Conservation (phyloP, 371 early-diverging fungal species). For the Circinella umbellata region DNA sequence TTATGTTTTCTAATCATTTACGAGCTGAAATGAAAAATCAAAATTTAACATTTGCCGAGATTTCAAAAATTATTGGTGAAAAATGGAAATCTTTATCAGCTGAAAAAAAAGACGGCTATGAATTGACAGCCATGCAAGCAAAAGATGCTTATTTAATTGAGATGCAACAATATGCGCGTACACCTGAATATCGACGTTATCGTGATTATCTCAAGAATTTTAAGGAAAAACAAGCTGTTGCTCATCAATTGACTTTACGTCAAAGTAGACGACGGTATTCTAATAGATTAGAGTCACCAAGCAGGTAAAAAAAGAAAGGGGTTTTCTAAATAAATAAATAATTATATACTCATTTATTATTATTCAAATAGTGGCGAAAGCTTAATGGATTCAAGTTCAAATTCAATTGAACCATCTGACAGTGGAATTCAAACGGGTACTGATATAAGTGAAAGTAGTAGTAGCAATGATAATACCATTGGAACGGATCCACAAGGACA, state of each 20-base stretch:
- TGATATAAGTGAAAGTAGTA: background rate
- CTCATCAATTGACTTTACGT: slow-evolving; percentile 7
- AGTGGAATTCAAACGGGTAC: background rate
- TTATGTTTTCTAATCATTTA: slow-evolving; percentile 57
- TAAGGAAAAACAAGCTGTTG: slow-evolving; percentile 16
- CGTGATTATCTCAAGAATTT: slow-evolving; percentile 14
- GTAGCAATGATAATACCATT: background rate
- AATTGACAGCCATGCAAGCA: slow-evolving; percentile 40
- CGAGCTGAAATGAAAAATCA: slow-evolving; percentile 51
- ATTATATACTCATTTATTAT: too few relatives aligned
- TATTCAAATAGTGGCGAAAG: background rate
- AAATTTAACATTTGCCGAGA: slow-evolving; percentile 51
- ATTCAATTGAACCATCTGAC: background rate
- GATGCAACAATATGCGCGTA: slow-evolving; percentile 45
- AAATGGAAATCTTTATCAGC: slow-evolving; percentile 49
- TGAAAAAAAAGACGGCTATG: slow-evolving; percentile 41
- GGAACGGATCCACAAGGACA: background rate
- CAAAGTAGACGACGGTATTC: background rate
- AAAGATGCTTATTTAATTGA: slow-evolving; percentile 44
- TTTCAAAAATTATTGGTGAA: slow-evolving; percentile 57
- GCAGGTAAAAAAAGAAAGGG: slow-evolving; percentile 7
- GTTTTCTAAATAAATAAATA: too few relatives aligned
- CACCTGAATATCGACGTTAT: slow-evolving; percentile 32
- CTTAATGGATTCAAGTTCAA: background rate
- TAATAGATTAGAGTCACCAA: slow-evolving; percentile 7